Base-by-base conservation (phyloP, 2,329 filamentous ascomycete genomes). In the Colletotrichum paranaense region DNA sequence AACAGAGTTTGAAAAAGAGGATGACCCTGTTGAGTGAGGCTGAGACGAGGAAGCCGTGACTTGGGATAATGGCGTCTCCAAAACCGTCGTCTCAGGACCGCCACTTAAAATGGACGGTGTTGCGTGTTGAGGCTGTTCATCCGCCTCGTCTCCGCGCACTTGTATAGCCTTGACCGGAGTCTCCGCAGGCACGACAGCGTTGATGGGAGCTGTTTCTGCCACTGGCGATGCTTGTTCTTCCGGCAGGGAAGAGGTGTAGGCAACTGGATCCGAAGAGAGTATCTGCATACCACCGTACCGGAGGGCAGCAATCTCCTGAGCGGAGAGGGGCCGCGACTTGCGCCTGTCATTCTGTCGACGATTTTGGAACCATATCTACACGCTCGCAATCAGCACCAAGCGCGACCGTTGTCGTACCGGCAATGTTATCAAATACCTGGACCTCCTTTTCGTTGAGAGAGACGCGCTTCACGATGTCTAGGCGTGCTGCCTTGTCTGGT, bases 321-420 rank as follows among this genome's bases (percentile, higher is more conserved):
- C 90, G 32, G 94, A 90, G 49, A 97, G 88, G 59, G 95, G 95
- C 77, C 94, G 93, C 68, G 94, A 95, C 85, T 96, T 97, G 77
- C 96, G 91, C 78, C 96, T 91, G 81, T 97, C 94, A 83, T 97
- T 98, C 82, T 98, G 96, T 76, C 96, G 90, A 79, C 95, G 91
- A 80, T 98, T 98, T 80, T 98, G 96, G 84, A 98, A 98, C 96
- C 96, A 98, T 78, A 98, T 98, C 96, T 98, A 72, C n/a, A 62
- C 58, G 57, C 12, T 12, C 24, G 46, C 14, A 24, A 28, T 71
- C 28, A 69, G 57, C 24, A 49, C 42, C 8, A 63, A 38, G 59
- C 24, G n/a, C 56, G 67, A 24, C 53, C 42, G 58, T 49, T 58
- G 56, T 67, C 14, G 9, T 57, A 26, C 52, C 42, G 22, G 5